Conservation (phyloP, 495 filamentous ascomycete species). For the Penicillium nucicola region DNA sequence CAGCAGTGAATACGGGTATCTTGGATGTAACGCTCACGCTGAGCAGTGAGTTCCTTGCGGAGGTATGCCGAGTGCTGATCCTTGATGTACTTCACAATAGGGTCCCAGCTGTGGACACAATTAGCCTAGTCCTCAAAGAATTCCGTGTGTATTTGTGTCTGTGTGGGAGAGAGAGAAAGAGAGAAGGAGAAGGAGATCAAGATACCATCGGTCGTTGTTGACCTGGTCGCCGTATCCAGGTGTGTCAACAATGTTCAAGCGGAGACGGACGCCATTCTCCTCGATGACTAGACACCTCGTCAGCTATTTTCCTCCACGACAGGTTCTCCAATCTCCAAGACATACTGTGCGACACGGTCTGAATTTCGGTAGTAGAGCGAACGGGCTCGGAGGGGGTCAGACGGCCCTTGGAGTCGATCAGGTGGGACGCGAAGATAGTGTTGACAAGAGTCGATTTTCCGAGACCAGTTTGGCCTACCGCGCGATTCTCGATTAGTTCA, state of each 20-base stretch:
- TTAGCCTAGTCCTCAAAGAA: constrained; percentile 21
- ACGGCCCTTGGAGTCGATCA: constrained; percentile 98
- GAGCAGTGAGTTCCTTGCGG: constrained; percentile 98
- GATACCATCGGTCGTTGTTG: constrained; percentile 76
- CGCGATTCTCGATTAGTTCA: background rate
- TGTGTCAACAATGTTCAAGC: constrained; percentile 77
- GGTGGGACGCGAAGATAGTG: constrained; percentile 99
- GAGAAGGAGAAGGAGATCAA: constrained; percentile 6
- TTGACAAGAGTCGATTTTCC: constrained; percentile 99
- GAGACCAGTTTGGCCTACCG: constrained; percentile 90
- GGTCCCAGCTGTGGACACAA: constrained; percentile 60
- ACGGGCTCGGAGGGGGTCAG: constrained; percentile 87
- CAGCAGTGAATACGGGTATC: constrained; percentile 99
- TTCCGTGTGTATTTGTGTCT: too few species aligned
- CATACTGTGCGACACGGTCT: constrained; percentile 87
- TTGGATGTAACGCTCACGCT: constrained; percentile 98
- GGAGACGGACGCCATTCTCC: constrained; percentile 83
- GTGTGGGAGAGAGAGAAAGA: too few species aligned
- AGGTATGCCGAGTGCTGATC: constrained; percentile 99
- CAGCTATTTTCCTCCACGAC: constrained; percentile 11
- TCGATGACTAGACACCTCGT: constrained; percentile 72
- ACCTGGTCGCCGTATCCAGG: constrained; percentile 79
- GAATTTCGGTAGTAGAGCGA: constrained; percentile 95
- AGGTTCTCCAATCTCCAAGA: background rate
- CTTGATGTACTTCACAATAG: constrained; percentile 99